Base-by-base conservation (phyloP, 1,139 yeast genomes). In the Candida mesenterica region DNA sequence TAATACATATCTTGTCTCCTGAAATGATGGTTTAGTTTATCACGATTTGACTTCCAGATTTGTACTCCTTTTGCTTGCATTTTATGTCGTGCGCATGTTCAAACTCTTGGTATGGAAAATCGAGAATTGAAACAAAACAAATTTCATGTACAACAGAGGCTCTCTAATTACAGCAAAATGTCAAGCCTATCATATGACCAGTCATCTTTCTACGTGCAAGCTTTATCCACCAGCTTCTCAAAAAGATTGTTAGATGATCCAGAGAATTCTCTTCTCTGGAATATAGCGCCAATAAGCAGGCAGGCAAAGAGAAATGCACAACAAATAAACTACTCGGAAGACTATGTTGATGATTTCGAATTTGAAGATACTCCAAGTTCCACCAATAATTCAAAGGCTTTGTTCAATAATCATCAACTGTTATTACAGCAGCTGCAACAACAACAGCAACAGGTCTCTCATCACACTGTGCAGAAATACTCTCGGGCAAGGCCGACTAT, bases 281-380 rank as follows among this genome's bases (percentile, higher is more conserved):
- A 60, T 32, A 75, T 88, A 3, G 82, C 85, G 4, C 88, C 90
- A 3, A 80, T 82, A 3, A 78, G 88, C 5, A 75, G 96, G 45
- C 74, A 84, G 27, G 84, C 89, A 24, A 88, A 88, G 53, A 74
- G 97, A 49, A 66, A 72, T 39, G 81, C 89, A 3, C 75, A 78
- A 35, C 82, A 80, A 33, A 79, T 88, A 36, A 88, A 85, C 56
- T 90, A 89, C 53, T 92, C 96, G 0, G 97, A 89, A 49, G 71
- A 59, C 35, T 55, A 49, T 31, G 66, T 61, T 37, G 84, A 80
- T 42, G 95, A 85, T 50, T 77, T 75, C 43, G 95, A 86, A 41
- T 76, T 78, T 40, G 86, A 82, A 32, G 87, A 81, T 24, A 45
- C 63, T 2, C 55, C 64, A 4, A 41, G 58, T 1, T 47, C 58